phyloP scores from a whole-genome alignment of 169 alveolate species.

The Plasmodium vivax region DNA sequence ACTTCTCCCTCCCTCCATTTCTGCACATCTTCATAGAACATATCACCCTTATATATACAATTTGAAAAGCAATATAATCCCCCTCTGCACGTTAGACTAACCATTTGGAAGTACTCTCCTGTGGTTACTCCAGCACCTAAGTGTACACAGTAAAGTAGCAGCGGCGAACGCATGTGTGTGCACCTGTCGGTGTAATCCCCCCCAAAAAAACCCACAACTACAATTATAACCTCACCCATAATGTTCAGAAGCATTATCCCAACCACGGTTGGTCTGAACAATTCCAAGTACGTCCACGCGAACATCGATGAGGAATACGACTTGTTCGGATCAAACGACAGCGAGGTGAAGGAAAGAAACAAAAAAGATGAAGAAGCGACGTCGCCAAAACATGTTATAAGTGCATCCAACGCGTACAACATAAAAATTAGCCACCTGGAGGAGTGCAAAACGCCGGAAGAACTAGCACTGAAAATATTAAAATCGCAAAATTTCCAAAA shows the following conservation, averaged over 20 bases:
- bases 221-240: neutral
- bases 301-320: slow-evolving; percentile 56
- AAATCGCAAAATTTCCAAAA: slow-evolving; percentile 50
- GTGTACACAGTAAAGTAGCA: neutral
- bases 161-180: neutral
- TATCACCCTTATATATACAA: neutral
- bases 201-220: neutral
- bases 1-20: neutral
- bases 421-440: slow-evolving; percentile 20
- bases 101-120: neutral
- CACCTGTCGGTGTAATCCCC: neutral
- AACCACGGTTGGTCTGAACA: slow-evolving; percentile 58
- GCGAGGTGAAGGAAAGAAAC: neutral
- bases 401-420: slow-evolving; percentile 16
- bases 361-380: neutral
- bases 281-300: slow-evolving; percentile 67
- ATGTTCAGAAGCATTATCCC: slow-evolving; percentile 73
- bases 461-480: slow-evolving; percentile 51
- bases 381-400: slow-evolving; percentile 1
- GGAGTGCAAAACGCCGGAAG: slow-evolving; percentile 57
- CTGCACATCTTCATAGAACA: neutral
- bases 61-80: neutral
- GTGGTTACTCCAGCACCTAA: neutral
- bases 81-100: neutral
- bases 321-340: neutral